Percentiles rank a stretch among this genome's conserved stretches.
Conservation (phyloP, 2,329 filamentous ascomycete genomes). For the Ceratocystis eucalypticola region DNA sequence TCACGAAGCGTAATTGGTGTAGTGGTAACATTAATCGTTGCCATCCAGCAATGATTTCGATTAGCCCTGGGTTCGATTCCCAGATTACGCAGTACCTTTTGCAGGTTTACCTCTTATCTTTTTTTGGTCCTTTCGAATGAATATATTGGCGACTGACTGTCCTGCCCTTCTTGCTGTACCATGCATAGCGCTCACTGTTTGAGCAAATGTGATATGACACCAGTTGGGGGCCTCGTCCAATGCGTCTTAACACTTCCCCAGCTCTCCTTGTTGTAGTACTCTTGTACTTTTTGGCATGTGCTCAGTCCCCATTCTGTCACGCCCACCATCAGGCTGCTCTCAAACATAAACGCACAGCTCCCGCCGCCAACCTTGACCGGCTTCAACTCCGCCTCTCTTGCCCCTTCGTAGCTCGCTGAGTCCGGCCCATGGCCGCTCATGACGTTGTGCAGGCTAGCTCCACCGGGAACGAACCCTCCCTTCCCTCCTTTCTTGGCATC, state of each 20-base stretch:
- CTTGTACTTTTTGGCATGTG: constrained; percentile 46
- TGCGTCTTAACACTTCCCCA: constrained; percentile 58
- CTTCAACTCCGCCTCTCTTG: constrained; percentile 39
- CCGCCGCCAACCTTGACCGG: constrained; percentile 45
- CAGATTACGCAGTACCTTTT: not conserved
- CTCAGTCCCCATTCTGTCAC: constrained; percentile 56
- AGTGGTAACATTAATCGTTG: constrained; percentile 10
- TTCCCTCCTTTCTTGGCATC: constrained; percentile 45
- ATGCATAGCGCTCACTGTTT: not conserved
- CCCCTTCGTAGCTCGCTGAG: constrained; percentile 41
- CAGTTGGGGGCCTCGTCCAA: constrained; percentile 36
- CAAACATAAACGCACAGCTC: constrained; percentile 56
- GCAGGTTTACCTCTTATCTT: not conserved
- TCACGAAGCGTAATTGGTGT: constrained; percentile 1
- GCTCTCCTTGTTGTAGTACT: constrained; percentile 66
- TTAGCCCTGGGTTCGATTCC: constrained; percentile 9
- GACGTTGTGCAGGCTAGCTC: constrained; percentile 53
- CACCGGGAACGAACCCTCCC: constrained; percentile 44
- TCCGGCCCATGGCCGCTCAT: constrained; percentile 57
- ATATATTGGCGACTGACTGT: too few species aligned
- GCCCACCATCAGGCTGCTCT: constrained; percentile 55
- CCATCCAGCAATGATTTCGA: constrained; percentile 7
- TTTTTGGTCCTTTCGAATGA: not conserved
- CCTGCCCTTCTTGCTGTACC: too few species aligned
- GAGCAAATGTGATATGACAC: not conserved